Percentiles rank a stretch among this genome's conserved stretches.
phyloP scores from a whole-genome alignment of 2,329 filamentous ascomycete species.

The Diaporthe caulivora region DNA sequence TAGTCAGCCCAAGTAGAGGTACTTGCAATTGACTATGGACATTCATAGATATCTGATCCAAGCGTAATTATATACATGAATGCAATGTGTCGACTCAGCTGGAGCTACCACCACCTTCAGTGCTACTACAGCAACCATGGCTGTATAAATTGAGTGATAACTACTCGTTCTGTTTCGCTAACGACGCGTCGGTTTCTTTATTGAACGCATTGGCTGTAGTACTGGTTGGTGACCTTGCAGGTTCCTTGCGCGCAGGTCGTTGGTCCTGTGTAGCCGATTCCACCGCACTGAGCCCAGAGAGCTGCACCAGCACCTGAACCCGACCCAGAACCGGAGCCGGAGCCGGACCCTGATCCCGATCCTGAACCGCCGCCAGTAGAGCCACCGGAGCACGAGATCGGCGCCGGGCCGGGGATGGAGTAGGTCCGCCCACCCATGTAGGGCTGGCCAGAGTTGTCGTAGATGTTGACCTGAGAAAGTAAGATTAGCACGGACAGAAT shows the following conservation, averaged over 20 bases:
- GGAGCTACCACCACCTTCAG: background rate
- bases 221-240: slow-evolving; percentile 11
- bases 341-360: background rate
- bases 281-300: slow-evolving; percentile 14
- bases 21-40: background rate
- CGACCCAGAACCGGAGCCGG: background rate
- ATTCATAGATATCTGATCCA: background rate
- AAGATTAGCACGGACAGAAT: background rate
- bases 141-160: background rate
- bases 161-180: background rate
- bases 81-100: background rate
- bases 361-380: background rate
- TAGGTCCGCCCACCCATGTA: slow-evolving; percentile 58
- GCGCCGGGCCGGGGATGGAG: slow-evolving; percentile 51
- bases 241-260: slow-evolving; percentile 12
- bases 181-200: background rate
- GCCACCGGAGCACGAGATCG: background rate
- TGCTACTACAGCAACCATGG: background rate
- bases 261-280: slow-evolving; percentile 7
- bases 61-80: background rate
- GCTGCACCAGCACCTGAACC: slow-evolving; percentile 4
- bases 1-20: background rate
- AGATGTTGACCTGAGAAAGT: slow-evolving; percentile 55
- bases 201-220: slow-evolving; percentile 15
- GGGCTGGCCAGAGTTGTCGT: slow-evolving; percentile 55